phyloP scores from a whole-genome alignment of 2,329 filamentous ascomycete species.

The Chaetomiaceae sp. region DNA sequence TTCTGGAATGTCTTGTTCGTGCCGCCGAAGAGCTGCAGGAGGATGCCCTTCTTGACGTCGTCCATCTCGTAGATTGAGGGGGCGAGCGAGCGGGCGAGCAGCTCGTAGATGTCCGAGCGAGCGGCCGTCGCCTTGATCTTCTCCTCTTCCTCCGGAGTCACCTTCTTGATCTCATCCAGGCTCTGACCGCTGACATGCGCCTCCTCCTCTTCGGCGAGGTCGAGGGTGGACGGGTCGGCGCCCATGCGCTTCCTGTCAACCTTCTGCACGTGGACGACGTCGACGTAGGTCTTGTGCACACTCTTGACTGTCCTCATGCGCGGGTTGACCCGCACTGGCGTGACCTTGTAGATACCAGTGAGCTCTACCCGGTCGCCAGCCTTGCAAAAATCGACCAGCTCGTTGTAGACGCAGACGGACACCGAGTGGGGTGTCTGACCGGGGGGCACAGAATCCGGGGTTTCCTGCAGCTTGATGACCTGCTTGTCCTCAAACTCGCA shows the following conservation, averaged over 20 bases:
- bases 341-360: constrained; percentile 94
- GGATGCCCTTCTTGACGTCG: constrained; percentile 96
- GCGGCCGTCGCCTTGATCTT: constrained; percentile 78
- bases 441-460: constrained; percentile 86
- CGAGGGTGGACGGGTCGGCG: constrained; percentile 81
- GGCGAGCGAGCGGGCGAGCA: constrained; percentile 82
- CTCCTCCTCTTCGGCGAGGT: constrained; percentile 69
- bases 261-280: constrained; percentile 93
- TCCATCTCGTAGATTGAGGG: constrained; percentile 98
- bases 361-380: constrained; percentile 94
- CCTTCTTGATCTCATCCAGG: constrained; percentile 76
- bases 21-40: constrained; percentile 92
- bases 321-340: constrained; percentile 88
- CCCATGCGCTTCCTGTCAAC: constrained; percentile 93
- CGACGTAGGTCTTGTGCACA: constrained; percentile 96
- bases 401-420: constrained; percentile 92
- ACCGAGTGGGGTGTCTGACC: constrained; percentile 97
- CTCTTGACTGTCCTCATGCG: constrained; percentile 88
- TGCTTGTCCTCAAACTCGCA: constrained; percentile 96
- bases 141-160: constrained; percentile 78
- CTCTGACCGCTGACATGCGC: constrained; percentile 62
- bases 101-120: constrained; percentile 84
- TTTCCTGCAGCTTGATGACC: constrained; percentile 97
- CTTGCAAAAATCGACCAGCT: constrained; percentile 95
- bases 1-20: constrained; percentile 98